Evolutionary conservation across 2,329 filamentous ascomycete species (phyloP).

Genomic region (Leptographium galeiforme): DNA sequence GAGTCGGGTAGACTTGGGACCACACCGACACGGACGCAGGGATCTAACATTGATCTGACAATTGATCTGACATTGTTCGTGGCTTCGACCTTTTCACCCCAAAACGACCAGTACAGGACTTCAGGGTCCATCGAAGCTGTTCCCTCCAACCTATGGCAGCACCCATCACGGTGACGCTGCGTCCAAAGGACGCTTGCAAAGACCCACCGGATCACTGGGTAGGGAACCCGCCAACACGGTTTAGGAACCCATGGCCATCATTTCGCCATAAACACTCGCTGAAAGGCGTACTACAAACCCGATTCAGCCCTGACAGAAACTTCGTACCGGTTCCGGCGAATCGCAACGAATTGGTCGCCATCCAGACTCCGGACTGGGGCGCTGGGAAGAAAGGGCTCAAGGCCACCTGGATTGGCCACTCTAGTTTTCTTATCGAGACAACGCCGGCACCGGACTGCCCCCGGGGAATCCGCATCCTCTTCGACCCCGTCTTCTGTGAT

Average conservation of each 20-base stretch:
- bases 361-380: conserved; percentile 5
- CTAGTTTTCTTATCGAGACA: conserved; percentile 79
- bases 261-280: conserved; percentile 1
- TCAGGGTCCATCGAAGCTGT: neutral
- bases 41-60: too few relatives aligned
- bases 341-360: neutral
- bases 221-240: conserved; percentile 3
- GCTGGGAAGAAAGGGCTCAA: neutral
- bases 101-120: neutral
- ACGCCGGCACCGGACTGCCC: neutral
- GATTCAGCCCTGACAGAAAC: conserved; percentile 2
- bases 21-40: neutral
- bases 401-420: conserved; percentile 88
- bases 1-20: neutral
- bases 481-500: conserved; percentile 39
- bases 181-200: neutral
- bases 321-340: conserved; percentile 4
- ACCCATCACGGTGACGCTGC: neutral
- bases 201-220: conserved; percentile 4
- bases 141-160: neutral
- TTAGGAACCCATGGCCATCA: conserved; percentile 8
- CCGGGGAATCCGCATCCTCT: conserved; percentile 29
- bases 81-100: neutral
- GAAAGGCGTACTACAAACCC: neutral
- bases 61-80: neutral